These are phyloP conservation scores for Eimeria necatrix DNA, from an alignment of 169 alveolate genomes.

Conservation along the genomic window DNA sequence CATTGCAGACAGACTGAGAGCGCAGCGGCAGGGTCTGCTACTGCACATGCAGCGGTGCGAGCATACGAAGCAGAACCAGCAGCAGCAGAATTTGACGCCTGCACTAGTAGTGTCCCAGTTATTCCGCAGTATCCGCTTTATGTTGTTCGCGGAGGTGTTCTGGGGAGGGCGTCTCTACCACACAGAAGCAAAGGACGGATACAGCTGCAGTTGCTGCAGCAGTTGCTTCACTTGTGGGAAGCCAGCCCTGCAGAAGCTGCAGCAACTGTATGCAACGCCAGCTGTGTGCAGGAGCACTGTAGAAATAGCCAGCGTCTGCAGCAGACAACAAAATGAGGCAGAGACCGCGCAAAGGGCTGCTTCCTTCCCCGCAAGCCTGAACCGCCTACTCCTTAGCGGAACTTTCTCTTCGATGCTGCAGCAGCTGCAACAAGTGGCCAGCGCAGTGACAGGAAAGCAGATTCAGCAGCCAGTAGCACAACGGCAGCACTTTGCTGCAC, in stretches of 20 bases:
- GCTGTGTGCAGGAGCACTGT: neutral
- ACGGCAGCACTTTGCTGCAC: neutral
- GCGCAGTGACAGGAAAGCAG: neutral
- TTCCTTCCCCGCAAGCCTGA: neutral
- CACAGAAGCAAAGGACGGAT: neutral
- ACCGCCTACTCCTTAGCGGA: neutral
- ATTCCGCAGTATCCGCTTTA: neutral
- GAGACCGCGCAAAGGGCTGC: too few species aligned
- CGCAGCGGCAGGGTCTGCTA: neutral
- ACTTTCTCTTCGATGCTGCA: neutral
- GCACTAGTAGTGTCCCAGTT: neutral
- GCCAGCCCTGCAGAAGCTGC: slow-evolving; percentile 26
- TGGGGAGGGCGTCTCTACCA: neutral
- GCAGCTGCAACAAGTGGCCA: neutral
- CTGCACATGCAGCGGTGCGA: neutral
- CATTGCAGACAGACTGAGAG: neutral
- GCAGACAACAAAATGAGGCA: neutral
- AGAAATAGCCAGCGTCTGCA: neutral
- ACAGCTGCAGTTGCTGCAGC: slow-evolving; percentile 18
- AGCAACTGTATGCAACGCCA: neutral
- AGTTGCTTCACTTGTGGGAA: neutral
- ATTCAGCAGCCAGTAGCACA: neutral
- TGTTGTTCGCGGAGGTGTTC: neutral
- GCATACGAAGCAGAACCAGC: neutral
- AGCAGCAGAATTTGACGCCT: neutral